Evolutionary conservation across 2,329 filamentous ascomycete genomes (phyloP).

Genomic region (Ophiostoma ips): DNA sequence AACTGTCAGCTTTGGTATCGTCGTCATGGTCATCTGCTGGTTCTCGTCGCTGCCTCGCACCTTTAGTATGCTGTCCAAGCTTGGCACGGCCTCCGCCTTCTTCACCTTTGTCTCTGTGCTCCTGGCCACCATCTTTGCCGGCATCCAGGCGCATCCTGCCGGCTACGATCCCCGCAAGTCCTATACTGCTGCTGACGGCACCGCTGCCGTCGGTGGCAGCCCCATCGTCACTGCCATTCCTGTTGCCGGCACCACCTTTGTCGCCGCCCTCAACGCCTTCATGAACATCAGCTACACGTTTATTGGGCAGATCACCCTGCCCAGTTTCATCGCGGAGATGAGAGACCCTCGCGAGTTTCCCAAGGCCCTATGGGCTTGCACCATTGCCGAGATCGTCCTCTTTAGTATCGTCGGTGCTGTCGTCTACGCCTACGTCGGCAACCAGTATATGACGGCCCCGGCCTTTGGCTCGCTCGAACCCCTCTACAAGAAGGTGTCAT

Average conservation of each 20-base stretch:
- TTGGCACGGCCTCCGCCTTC: constrained; percentile 65
- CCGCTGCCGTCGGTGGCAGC: constrained; percentile 33
- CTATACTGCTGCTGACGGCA: constrained; percentile 20
- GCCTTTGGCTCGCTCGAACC: constrained; percentile 75
- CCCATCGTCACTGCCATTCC: constrained; percentile 58
- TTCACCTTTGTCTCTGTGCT: constrained; percentile 87
- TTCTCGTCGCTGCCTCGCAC: constrained; percentile 72
- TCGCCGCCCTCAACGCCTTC: constrained; percentile 72
- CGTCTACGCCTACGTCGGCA: constrained; percentile 78
- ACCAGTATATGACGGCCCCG: constrained; percentile 75
- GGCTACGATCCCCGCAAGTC: constrained; percentile 41
- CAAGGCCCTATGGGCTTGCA: constrained; percentile 84
- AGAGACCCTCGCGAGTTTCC: constrained; percentile 68
- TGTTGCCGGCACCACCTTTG: constrained; percentile 58
- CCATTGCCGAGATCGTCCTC: constrained; percentile 72
- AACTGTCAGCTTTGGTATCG: constrained; percentile 65
- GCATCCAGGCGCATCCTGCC: constrained; percentile 58
- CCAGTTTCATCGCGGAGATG: constrained; percentile 95
- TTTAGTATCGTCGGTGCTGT: constrained; percentile 72
- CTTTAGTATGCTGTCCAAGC: constrained; percentile 63
- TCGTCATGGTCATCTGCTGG: constrained; percentile 64
- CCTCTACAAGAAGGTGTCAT: constrained; percentile 74
- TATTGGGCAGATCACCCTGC: constrained; percentile 87
- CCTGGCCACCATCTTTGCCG: constrained; percentile 70
- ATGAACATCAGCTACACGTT: constrained; percentile 95